A percentile compares a stretch with the other conserved stretches of the same genome.
Evolutionary conservation across 2,329 filamentous ascomycete species (phyloP).

Genomic region (Neonectria sp.): DNA sequence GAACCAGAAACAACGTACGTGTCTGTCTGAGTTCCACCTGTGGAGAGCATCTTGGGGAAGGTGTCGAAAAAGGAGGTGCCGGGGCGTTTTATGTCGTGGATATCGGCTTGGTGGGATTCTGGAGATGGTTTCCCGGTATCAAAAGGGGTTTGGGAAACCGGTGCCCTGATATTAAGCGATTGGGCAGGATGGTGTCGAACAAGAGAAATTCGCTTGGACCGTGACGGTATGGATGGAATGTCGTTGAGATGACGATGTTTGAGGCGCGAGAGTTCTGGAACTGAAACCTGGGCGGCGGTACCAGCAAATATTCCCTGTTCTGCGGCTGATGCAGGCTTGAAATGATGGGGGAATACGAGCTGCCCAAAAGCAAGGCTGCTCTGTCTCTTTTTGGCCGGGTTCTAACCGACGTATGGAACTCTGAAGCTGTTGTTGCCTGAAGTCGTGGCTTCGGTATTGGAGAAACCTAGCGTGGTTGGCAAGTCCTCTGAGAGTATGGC

Average conservation of each 20-base stretch:
- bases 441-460: neutral
- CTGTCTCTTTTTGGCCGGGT: conserved; percentile 19
- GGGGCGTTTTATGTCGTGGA: neutral
- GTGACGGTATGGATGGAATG: conserved; percentile 9
- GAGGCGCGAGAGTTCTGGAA: conserved; percentile 1
- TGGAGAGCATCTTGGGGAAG: conserved; percentile 28
- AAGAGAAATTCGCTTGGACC: conserved; percentile 9
- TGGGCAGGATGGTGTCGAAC: conserved; percentile 5
- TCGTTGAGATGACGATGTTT: conserved; percentile 12
- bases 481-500: neutral
- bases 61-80: neutral
- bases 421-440: neutral
- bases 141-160: neutral
- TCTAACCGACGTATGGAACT: conserved; percentile 24
- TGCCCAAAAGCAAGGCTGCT: conserved; percentile 19
- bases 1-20: conserved; percentile 27
- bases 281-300: conserved; percentile 3
- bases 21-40: conserved; percentile 21
- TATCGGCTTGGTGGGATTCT: neutral
- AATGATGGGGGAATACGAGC: conserved; percentile 17
- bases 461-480: neutral
- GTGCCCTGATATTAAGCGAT: neutral
- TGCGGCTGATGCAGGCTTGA: conserved; percentile 1
- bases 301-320: conserved; percentile 2
- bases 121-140: neutral